Conservation (phyloP, 768 basidiomycete species). For the Termitomyces sp. region DNA sequence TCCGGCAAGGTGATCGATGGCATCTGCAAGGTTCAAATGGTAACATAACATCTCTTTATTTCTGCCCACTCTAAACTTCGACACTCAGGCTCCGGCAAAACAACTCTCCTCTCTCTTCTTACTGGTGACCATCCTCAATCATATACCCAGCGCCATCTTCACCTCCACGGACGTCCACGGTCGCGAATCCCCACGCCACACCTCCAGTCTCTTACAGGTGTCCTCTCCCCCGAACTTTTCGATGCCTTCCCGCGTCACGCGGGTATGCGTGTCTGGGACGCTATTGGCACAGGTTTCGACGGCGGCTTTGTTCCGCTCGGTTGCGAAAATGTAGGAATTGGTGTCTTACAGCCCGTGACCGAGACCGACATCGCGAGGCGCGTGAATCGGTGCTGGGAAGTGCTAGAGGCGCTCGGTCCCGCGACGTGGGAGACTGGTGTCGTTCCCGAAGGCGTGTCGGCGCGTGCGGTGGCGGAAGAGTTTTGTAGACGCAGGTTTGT, state of each 20-base stretch:
- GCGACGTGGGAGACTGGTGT: constrained; percentile 33
- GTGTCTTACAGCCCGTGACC: constrained; percentile 29
- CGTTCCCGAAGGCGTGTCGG: background rate
- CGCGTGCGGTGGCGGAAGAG: constrained; percentile 18
- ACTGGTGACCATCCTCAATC: constrained; percentile 97
- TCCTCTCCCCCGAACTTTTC: constrained; percentile 85
- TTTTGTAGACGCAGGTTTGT: constrained; percentile 55
- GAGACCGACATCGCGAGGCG: constrained; percentile 31
- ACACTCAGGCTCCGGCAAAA: constrained; percentile 81
- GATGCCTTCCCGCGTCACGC: constrained; percentile 82
- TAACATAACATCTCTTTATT: constrained; percentile 18
- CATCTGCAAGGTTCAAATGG: constrained; percentile 89
- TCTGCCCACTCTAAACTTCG: background rate
- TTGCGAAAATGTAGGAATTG: constrained; percentile 38
- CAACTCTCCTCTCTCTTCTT: constrained; percentile 83
- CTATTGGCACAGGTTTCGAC: constrained; percentile 83
- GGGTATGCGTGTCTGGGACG: constrained; percentile 68
- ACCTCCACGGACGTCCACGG: constrained; percentile 46
- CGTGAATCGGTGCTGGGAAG: constrained; percentile 34
- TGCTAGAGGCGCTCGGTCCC: constrained; percentile 65
- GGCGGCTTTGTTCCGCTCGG: constrained; percentile 66
- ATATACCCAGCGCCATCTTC: constrained; percentile 58
- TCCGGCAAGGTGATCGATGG: constrained; percentile 81
- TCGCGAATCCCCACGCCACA: constrained; percentile 59
- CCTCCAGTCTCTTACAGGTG: constrained; percentile 64